Evolutionary conservation across 176 grass and related monocot genomes (phyloP), one percentile per base, ranked within the genome.

Genomic region (Hordeum marinum): DNA sequence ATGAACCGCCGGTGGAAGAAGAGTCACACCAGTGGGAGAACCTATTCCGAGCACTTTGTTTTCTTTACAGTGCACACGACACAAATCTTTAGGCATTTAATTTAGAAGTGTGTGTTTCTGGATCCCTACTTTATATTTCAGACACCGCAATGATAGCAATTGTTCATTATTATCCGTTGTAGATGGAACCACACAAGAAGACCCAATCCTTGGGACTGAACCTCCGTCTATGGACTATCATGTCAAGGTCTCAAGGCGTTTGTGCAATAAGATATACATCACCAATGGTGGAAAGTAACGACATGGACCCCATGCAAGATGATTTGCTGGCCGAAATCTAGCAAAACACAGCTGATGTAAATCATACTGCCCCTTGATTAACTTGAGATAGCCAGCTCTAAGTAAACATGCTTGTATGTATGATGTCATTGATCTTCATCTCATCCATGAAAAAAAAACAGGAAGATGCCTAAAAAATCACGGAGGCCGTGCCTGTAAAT

Each of bases 241-340:
- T 80, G 40, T 11, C 13, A 46, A 8, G 3, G 8, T 42, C 2
- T 11, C 41, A 42, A 3, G 10, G 74, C 78, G 15, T 59, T 74
- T 36, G 67, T 46, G 70, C 58, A 54, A 34, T 80, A 72, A 70
- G 61, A 75, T 31, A 23, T 31, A 45, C 46, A 85, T 72, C 84
- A 42, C 41, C 84, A 87, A 62, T 13, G 13, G 18, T 63, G 15
- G 92, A 82, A 55, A 79, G 4, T 67, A 74, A 81, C 15, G 72
- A 80, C 46, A 40, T 42, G 9, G 41, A 42, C 41, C 41, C 41
- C 41, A 45, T 72, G 59, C 66, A 88, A 83, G 91, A 97, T 71
- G 91, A 94, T 70, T 54, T 92, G 72, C 80, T 94, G 39, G 52
- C 94, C n/a, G 90, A 94, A 37, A 88, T 92, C 29, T 97, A 90